Evolutionary conservation across 768 basidiomycete species (phyloP), one percentile per base, ranked within the genome.

Genomic region (Postia placenta): DNA sequence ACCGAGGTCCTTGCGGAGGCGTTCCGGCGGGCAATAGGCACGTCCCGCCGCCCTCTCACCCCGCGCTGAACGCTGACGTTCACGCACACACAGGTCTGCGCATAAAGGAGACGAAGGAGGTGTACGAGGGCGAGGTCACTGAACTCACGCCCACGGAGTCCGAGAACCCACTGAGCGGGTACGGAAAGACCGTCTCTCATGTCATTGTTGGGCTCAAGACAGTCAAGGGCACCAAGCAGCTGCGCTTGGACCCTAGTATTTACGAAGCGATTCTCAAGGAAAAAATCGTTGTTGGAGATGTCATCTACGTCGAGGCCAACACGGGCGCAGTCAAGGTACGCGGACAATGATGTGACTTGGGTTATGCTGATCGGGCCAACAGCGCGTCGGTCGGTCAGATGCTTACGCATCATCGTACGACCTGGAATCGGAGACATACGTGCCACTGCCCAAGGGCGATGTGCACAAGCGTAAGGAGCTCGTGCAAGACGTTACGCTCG

Each of bases 81-180:
- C 19, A n/a, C 33, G 33, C 33, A 35, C 9, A 11, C 37, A 11
- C 63, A 94, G 94, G 95, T 41, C 78, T 98, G 30, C 83, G 95
- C 64, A 96, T 98, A 74, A 98, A 98, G 68, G 96, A 98, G 69
- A 97, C 94, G 5, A 98, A 99, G 65, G 92, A 96, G 62, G 93
- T 98, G 5, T 98, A 94, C 67, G 95, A 98, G 66, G 95, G 96
- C 51, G 95, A 99, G 69, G 89, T 99, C 15, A 98, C 95, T 7
- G 95, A 98, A 62, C 71, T 98, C 52, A 96, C 95, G 3, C 96
- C 96, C 2, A 82, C 91, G 19, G 96, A 98, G 70, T 80, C 95
- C 12, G 95, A 98, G 67, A 98, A 98, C 68, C 96, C 96, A 23
- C 75, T 98, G 39, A 92, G 88, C 47, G 94, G 95, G 36, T 98